Conservation (phyloP, 2,329 filamentous ascomycete species). For the Phaeosphaeriaceae sp. region DNA sequence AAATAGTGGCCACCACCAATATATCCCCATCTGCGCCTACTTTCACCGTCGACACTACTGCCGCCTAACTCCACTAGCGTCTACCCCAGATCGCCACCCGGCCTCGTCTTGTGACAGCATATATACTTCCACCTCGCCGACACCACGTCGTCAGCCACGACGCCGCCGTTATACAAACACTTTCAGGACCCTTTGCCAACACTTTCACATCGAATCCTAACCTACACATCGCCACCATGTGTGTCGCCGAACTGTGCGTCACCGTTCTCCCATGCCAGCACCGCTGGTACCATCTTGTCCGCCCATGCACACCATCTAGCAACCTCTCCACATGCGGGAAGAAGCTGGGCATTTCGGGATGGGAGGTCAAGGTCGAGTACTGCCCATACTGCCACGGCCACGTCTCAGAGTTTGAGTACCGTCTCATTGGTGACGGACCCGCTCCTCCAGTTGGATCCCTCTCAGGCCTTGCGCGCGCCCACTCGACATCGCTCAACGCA, state of each 20-base stretch:
- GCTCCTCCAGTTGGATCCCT: conserved; percentile 48
- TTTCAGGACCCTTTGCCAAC: conserved; percentile 29
- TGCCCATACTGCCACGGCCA: conserved; percentile 57
- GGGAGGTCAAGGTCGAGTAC: conserved; percentile 56
- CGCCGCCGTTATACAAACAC: conserved; percentile 19
- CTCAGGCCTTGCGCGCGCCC: conserved; percentile 47
- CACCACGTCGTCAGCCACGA: conserved; percentile 31
- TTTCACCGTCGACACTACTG: conserved; percentile 2
- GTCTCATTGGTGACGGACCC: conserved; percentile 52
- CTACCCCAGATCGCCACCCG: conserved; percentile 31
- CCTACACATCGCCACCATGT: conserved; percentile 49
- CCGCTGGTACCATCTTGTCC: conserved; percentile 58
- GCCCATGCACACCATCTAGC: conserved; percentile 51
- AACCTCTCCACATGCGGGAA: conserved; percentile 57
- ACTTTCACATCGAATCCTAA: conserved; percentile 35
- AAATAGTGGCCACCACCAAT: conserved; percentile 5
- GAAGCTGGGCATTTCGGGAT: conserved; percentile 56
- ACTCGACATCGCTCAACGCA: conserved; percentile 48
- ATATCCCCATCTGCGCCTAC: conserved; percentile 7
- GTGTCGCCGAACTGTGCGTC: conserved; percentile 58
- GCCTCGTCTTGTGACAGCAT: conserved; percentile 25
- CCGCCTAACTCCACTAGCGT: conserved; percentile 21
- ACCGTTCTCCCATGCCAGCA: conserved; percentile 56
- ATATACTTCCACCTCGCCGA: conserved; percentile 6
- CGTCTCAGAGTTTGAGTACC: conserved; percentile 53